Evolutionary conservation across 805 yeast species (phyloP), one percentile per base, ranked within the genome.

Genomic region (Lachancea sp.): DNA sequence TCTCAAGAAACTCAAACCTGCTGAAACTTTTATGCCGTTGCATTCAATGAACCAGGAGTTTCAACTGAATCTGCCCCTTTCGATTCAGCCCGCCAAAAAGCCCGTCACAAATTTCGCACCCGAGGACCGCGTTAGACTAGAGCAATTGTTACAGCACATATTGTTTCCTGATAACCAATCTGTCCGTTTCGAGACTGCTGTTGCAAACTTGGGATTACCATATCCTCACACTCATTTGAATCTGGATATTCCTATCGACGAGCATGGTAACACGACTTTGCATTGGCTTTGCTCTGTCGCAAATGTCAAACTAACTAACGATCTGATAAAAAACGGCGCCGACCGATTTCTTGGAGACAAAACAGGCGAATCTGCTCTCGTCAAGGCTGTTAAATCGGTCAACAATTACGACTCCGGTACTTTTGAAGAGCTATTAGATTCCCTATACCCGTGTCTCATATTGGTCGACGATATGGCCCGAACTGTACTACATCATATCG

Each of bases 231-330:
- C 49, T 8, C 46, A 49, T 12, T 38, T 86, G 31, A 75, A 79
- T 48, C 71, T 90, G 41, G 93, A 88, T 57, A 86, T 88, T 29
- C 82, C 96, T 1, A 85, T 95, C 37, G 99, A 95, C 65, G 95
- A 86, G 54, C 79, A 83, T 47, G 97, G 98, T 0, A 93, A 93
- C 59, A 84, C 96, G 0, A 88, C 96, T 0, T 72, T 93, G 46
- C 99, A 93, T 65, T 86, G 98, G 95, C 95, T 97, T 3, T 81
- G 97, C 13, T 86, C 97, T 0, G 73, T 93, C 62, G 98, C 95
- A 0, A 79, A 87, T 47, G 66, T 82, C 1, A 69, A 79, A 2
- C 71, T 90, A 42, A 91, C 88, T 2, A 77, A 70, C 36, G 81
- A 81, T 33, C 71, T 87, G 13, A 82, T 93, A 26, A 68, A 75